Base-by-base conservation (phyloP, 768 basidiomycete genomes). In the Sutorius australiensis region DNA sequence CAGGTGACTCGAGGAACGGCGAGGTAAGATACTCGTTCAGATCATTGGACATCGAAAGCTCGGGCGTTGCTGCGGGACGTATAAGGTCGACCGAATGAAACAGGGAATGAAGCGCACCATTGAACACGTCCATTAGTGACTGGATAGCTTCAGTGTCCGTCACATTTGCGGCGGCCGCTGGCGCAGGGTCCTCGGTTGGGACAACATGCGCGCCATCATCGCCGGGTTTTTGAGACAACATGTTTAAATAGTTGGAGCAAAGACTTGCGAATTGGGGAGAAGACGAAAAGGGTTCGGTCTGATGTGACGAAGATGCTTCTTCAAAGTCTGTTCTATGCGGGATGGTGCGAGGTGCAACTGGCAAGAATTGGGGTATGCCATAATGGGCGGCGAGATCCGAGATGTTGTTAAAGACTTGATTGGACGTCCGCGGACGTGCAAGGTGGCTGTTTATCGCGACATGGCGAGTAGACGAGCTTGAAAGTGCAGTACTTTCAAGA, bases 321-420 rank as follows among this genome's bases (percentile, higher is more conserved):
- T 72, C 65, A 58, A 69, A 48, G 57, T 74, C 64, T 46, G 62
- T 50, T 68, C 70, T 73, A 64, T 68, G 76, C 53, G 79, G 76
- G 59, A 75, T 76, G 67, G 81, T 81, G 49, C 81, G 78, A 55
- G 87, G 87, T 51, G 81, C 80, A 48, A 81, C 82, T 42, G 88
- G 87, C 44, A 90, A 70, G 57, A 76, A 79, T 60, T 82, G 80
- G 55, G 88, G 87, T 66, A 89, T 82, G 72, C 87, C 87, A 87
- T 89, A 83, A 53, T 88, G 87, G 64, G 82, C 76, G 62, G 86
- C 83, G 51, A 87, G 74, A 73, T 86, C 87, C 72, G 79, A 78
- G 49, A 83, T 72, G 68, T 80, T 80, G 62, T 74, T 71, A 63
- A 87, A 87, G 60, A 87, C 79, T 73, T 76, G 75, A 52, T 74